Conservation (phyloP, 2,329 filamentous ascomycete species). For the Ustulina deusta region DNA sequence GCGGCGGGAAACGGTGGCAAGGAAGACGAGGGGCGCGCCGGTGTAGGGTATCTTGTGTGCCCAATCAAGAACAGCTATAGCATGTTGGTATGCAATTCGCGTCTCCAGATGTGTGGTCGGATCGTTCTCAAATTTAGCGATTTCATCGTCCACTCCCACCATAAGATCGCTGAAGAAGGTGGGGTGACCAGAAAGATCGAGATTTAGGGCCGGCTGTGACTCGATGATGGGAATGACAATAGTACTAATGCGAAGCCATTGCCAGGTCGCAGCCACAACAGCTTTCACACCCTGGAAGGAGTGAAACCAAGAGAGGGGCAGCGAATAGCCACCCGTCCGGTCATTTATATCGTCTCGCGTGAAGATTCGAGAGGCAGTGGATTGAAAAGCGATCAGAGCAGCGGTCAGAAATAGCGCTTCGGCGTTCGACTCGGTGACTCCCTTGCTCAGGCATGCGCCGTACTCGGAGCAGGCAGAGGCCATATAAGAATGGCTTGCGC, state of each 20-base stretch:
- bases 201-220: conserved; percentile 70
- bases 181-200: conserved; percentile 66
- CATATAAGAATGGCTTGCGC: conserved; percentile 74
- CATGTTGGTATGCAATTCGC: conserved; percentile 70
- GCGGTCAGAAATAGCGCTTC: conserved; percentile 73
- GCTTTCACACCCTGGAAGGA: conserved; percentile 76
- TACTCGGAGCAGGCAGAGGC: conserved; percentile 72
- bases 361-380: conserved; percentile 72
- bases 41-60: conserved; percentile 71
- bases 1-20: conserved; percentile 71
- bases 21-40: conserved; percentile 70
- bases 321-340: conserved; percentile 60
- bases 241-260: conserved; percentile 69
- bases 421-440: conserved; percentile 69
- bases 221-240: conserved; percentile 72
- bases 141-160: conserved; percentile 68
- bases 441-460: conserved; percentile 65
- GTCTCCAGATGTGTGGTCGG: conserved; percentile 49
- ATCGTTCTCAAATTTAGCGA: conserved; percentile 52
- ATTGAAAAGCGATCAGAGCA: conserved; percentile 74
- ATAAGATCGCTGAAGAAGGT: conserved; percentile 73
- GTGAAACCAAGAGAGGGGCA: conserved; percentile 75
- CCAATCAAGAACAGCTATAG: conserved; percentile 75
- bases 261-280: conserved; percentile 73
- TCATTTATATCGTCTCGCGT: conserved; percentile 65